These are phyloP conservation scores for Lactarius vividus DNA, from an alignment of 768 basidiomycete genomes.

Conservation along the genomic window DNA sequence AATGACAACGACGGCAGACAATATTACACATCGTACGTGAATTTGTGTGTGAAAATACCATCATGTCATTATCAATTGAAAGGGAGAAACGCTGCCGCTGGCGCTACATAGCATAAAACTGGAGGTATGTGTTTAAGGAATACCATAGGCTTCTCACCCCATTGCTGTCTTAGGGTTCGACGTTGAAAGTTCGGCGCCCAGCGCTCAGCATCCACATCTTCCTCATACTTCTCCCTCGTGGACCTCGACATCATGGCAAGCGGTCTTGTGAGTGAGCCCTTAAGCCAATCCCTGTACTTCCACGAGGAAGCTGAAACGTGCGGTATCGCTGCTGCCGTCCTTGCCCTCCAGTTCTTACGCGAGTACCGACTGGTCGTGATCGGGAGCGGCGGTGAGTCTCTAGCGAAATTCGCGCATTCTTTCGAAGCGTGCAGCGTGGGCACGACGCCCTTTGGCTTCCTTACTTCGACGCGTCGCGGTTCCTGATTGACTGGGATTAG, in stretches of 20 bases:
- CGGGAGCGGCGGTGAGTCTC: constrained; percentile 83
- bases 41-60: neutral
- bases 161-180: neutral
- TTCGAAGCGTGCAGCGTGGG: neutral
- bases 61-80: neutral
- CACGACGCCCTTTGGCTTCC: neutral
- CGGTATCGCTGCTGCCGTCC: neutral
- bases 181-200: neutral
- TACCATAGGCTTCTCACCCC: neutral
- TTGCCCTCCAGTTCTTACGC: constrained; percentile 65
- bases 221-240: neutral
- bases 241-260: constrained; percentile 11
- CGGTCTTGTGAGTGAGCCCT: constrained; percentile 47
- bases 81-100: neutral
- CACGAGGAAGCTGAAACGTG: neutral
- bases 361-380: constrained; percentile 99
- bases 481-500: constrained; percentile 31
- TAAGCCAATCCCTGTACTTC: constrained; percentile 60
- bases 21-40: constrained; percentile 2
- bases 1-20: neutral
- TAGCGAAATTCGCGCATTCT: neutral
- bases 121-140: neutral
- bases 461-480: neutral
- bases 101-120: neutral
- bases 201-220: neutral